Conservation (phyloP, 257 asterid species). For the Salvia splendens region DNA sequence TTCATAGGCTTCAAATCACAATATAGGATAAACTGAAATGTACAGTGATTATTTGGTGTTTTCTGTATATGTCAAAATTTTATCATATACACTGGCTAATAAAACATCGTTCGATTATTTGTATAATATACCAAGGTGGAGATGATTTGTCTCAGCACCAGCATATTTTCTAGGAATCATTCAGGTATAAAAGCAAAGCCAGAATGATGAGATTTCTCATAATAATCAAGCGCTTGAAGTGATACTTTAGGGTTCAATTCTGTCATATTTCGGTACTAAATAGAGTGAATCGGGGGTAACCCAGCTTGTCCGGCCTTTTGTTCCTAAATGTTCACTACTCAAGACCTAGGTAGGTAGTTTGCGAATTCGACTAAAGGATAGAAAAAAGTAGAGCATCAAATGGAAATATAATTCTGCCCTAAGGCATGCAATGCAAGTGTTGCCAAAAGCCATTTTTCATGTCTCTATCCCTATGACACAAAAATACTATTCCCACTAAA, state of each 20-base stretch:
- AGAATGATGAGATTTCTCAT: constrained; percentile 3
- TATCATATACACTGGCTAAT: background rate
- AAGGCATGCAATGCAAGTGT: background rate
- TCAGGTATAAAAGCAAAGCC: background rate
- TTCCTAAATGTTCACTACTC: background rate
- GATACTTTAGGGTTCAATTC: too few species aligned
- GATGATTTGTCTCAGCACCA: background rate
- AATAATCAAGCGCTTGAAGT: too few species aligned
- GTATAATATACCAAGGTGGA: background rate
- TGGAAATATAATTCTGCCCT: background rate
- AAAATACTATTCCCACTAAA: background rate
- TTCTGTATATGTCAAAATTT: background rate
- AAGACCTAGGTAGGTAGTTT: background rate
- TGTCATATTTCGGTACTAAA: background rate
- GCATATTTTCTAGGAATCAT: background rate
- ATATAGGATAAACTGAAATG: background rate
- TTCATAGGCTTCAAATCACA: background rate
- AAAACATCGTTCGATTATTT: too few species aligned
- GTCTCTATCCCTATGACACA: background rate
- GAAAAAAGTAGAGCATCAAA: background rate
- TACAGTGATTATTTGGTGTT: background rate
- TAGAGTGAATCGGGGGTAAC: background rate
- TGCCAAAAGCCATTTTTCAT: background rate
- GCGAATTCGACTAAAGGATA: background rate
- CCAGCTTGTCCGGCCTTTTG: background rate